phyloP scores from a whole-genome alignment of 257 asterid species.

The Capsicum chinense region DNA sequence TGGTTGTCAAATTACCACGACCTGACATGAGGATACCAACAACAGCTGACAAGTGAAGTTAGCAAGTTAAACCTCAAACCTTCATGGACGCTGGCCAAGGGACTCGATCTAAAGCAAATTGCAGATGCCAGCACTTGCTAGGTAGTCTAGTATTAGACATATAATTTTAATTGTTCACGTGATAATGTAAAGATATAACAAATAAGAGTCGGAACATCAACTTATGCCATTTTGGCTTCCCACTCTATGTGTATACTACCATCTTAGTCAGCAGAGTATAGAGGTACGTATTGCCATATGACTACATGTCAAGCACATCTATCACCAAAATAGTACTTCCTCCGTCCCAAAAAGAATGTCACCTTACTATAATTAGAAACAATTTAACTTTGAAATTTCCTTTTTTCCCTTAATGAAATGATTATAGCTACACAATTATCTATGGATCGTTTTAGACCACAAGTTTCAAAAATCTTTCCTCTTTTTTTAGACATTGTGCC shows the following conservation, averaged over 20 bases:
- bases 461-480: no score
- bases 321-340: background rate
- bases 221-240: slow-evolving; percentile 5
- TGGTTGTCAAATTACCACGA: background rate
- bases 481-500: no score
- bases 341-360: no score
- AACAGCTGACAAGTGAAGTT: background rate
- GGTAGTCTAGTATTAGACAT: background rate
- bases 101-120: slow-evolving; percentile 15
- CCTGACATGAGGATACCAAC: background rate
- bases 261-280: background rate
- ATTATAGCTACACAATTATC: no score
- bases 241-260: background rate
- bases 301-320: background rate
- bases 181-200: background rate
- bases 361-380: no score
- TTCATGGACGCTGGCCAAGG: background rate
- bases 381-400: no score
- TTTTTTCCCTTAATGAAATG: no score
- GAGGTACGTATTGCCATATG: background rate
- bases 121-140: background rate
- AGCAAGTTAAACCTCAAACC: background rate
- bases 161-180: slow-evolving; percentile 10
- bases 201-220: background rate
- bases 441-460: no score